A percentile compares a stretch with the other conserved stretches of the same genome.
Conservation (phyloP, 768 basidiomycete genomes). For the Gelatoporia subvermispora region DNA sequence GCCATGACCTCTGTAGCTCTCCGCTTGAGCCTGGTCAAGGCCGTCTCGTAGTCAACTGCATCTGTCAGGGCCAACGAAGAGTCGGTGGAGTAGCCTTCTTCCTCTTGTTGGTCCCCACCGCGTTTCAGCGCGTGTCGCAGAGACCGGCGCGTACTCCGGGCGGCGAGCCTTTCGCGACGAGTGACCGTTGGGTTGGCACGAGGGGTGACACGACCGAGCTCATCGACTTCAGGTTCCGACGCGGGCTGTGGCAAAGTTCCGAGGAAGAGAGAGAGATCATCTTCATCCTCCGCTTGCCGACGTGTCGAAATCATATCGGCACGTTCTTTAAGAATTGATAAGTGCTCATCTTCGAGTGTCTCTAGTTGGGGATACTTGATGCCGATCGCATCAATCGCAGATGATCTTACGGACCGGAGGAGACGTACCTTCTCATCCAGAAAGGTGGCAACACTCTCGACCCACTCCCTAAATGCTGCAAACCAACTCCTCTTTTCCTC, state of each 20-base stretch:
- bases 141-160: conserved; percentile 52
- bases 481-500: conserved; percentile 85
- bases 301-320: conserved; percentile 62
- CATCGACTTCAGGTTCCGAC: conserved; percentile 46
- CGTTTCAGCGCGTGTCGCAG: conserved; percentile 29
- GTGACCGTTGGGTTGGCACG: conserved; percentile 40
- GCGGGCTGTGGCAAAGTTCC: conserved; percentile 41
- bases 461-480: conserved; percentile 68
- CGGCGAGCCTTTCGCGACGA: conserved; percentile 52
- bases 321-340: conserved; percentile 72
- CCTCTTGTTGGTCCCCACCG: conserved; percentile 31
- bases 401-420: too few species aligned
- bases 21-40: conserved; percentile 47
- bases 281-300: conserved; percentile 71
- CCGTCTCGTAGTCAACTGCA: conserved; percentile 60
- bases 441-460: conserved; percentile 80
- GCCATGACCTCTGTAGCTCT: conserved; percentile 57
- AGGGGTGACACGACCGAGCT: conserved; percentile 51
- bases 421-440: conserved; percentile 75
- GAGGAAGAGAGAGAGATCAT: conserved; percentile 71
- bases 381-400: conserved; percentile 6
- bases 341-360: conserved; percentile 68
- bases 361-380: conserved; percentile 72
- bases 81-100: conserved; percentile 90
- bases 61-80: conserved; percentile 65